Base-by-base conservation (phyloP, 306 rosid species). In the Glycine latifolia region DNA sequence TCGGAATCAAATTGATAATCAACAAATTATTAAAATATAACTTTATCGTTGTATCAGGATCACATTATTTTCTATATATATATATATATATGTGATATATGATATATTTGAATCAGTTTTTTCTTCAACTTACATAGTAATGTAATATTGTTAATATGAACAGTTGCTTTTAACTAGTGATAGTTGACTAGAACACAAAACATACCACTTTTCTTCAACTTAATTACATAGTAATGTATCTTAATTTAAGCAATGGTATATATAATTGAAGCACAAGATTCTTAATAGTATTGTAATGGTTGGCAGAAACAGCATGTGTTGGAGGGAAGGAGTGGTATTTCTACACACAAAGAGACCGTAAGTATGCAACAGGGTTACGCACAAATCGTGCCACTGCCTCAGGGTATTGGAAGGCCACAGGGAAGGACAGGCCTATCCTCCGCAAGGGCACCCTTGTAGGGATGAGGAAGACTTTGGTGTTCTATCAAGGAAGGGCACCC, bases 321-420 rank as follows among this genome's bases (percentile, higher is more conserved):
- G 98, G 97, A 83, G 92, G 97, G n/a, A 92, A 91, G 50, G 97
- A 94, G 39, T 94, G 94, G 98, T 94, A 92, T 80, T 94, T 94
- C 81, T 94, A 91, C 78, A 92, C 94, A 11, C 96, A 87, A 52
- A 77, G 98, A 73, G 98, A 94, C 55, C 80, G 97, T 0, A 94
- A 94, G 74, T 94, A 94, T 37, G 97, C 98, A 14, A 94, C 97
- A 1, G 98, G 98, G 4, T 77, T 91, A 0, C 80, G 98, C 39
- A 94, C 97, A 73, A 94, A 94, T 48, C 90, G 98, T n/a, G 98
- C 98, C 44, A 94, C 98, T 0, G 91, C 94, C 1, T 85, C 94
- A 7, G 98, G 98, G 13, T 94, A 94, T 60, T 94, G 98, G 98
- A 94, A 94, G 86, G 98, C 98, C 55, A 94, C 98, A 0, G 98